phyloP scores from a whole-genome alignment of 2,329 filamentous ascomycete species.

The Pseudogymnoascus sp. region DNA sequence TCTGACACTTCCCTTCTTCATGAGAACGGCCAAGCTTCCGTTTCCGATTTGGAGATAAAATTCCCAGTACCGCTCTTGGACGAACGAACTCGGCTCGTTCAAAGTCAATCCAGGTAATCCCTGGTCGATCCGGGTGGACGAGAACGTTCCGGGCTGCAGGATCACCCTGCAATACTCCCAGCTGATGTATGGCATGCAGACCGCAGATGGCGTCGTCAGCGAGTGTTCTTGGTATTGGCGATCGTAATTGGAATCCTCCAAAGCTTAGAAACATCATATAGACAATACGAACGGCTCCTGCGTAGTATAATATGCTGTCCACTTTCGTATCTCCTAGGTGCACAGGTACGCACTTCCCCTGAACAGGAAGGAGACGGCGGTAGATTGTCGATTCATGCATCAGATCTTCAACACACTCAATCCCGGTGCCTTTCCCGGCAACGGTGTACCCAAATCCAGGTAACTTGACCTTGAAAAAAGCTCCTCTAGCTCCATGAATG shows the following conservation, averaged over 20 bases:
- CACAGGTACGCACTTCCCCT: slow-evolving; percentile 33
- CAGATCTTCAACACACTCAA: slow-evolving; percentile 29
- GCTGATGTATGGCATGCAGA: neutral
- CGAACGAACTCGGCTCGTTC: neutral
- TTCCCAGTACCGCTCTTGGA: neutral
- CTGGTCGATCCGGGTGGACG: neutral
- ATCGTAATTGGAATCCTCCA: neutral
- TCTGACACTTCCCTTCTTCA: neutral
- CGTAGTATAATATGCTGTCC: neutral
- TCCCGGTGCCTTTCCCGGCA: slow-evolving; percentile 34
- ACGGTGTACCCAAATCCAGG: slow-evolving; percentile 37
- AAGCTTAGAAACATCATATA: neutral
- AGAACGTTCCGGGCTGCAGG: neutral
- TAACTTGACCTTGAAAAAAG: slow-evolving; percentile 37
- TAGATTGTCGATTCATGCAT: slow-evolving; percentile 33
- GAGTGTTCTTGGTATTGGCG: neutral
- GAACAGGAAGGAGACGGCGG: slow-evolving; percentile 26
- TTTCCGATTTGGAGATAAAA: neutral
- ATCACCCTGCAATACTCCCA: neutral
- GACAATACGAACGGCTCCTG: neutral
- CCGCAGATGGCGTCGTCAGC: neutral
- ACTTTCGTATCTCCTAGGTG: slow-evolving; percentile 27
- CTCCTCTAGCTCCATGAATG: slow-evolving; percentile 29
- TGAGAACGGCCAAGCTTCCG: neutral
- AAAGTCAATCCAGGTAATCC: neutral